Percentiles rank a stretch among this genome's conserved stretches.
Conservation (phyloP, 2,329 filamentous ascomycete genomes). For the Botryosphaeria dothidea region DNA sequence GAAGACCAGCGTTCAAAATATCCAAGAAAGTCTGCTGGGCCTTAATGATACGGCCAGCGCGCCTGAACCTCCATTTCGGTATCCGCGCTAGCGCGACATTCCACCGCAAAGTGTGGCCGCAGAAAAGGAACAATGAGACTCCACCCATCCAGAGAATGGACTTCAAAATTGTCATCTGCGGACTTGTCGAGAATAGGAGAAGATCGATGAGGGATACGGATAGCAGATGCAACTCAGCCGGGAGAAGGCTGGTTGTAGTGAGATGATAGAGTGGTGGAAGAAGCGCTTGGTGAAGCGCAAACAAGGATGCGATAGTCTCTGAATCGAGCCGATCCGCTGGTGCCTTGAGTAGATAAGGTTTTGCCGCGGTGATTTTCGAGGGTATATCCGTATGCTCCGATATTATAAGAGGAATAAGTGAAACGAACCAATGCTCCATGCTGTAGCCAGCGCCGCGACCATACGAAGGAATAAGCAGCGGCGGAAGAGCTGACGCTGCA, state of each 20-base stretch:
- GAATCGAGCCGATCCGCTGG: conserved; percentile 45
- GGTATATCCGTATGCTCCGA: conserved; percentile 46
- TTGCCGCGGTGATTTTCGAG: conserved; percentile 33
- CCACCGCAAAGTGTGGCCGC: conserved; percentile 75
- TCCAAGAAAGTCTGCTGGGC: conserved; percentile 47
- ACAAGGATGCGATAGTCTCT: conserved; percentile 67
- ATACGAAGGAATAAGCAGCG: conserved; percentile 67
- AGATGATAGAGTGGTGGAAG: conserved; percentile 74
- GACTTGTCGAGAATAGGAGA: conserved; percentile 71
- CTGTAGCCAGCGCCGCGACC: conserved; percentile 60
- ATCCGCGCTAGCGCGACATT: conserved; percentile 84
- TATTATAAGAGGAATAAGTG: conserved; percentile 67
- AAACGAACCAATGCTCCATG: conserved; percentile 75
- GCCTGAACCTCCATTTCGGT: conserved; percentile 85
- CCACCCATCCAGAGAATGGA: conserved; percentile 61
- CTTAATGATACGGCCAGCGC: conserved; percentile 48
- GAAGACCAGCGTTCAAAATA: conserved; percentile 39
- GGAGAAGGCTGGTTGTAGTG: conserved; percentile 83
- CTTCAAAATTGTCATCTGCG: conserved; percentile 46
- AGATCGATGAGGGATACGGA: conserved; percentile 82
- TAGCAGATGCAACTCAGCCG: conserved; percentile 84
- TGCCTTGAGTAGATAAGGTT: conserved; percentile 38
- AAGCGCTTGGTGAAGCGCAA: conserved; percentile 80
- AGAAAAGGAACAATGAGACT: conserved; percentile 70
- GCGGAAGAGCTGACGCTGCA: conserved; percentile 74